Evolutionary conservation across 495 filamentous ascomycete species (phyloP), one percentile per base, ranked within the genome.

Genomic region (Daldinia decipiens): DNA sequence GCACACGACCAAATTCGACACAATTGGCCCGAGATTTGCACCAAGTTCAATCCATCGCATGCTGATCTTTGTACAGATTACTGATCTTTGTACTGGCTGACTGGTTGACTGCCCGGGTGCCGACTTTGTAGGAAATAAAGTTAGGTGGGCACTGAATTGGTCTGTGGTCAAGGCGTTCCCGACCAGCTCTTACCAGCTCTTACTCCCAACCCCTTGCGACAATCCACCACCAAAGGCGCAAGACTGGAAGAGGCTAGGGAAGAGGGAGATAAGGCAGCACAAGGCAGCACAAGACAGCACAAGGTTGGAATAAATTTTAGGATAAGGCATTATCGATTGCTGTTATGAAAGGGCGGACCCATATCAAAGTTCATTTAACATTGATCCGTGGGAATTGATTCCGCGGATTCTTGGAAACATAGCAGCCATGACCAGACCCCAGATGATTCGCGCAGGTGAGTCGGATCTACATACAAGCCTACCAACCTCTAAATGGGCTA

Each of bases 371-470:
- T 62, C 39, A 70, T 59, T 58, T 72, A 61, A 58, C 36, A 62
- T 21, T 45, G 47, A 68, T 65, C 63, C 63, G 67, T 71, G 67
- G 67, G 50, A 63, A 61, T 71, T 74, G 55, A 72, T 76, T 73
- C 62, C 66, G 40, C 55, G 67, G 70, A 64, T 43, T 64, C 54
- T 47, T 61, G 24, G 63, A 31, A 57, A 58, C 63, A 64, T 68
- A 65, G 70, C 82, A 82, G 50, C 68, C 72, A 93, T 93, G 91
- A 87, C 91, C 71, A 87, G 91, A 76, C 91, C 91, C 75, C 85
- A 89, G 71, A 92, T 93, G 65, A 89, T 94, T 78, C 86, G 92
- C 80, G 92, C 91, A 74, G 91, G 91, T 94, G 88, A 71, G 56
- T 71, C 62, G 65, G 68, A 77, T 72, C 67, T 71, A 68, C 68